phyloP scores from a whole-genome alignment of 257 asterid species.

The Lithospermum erythrorhizon region DNA sequence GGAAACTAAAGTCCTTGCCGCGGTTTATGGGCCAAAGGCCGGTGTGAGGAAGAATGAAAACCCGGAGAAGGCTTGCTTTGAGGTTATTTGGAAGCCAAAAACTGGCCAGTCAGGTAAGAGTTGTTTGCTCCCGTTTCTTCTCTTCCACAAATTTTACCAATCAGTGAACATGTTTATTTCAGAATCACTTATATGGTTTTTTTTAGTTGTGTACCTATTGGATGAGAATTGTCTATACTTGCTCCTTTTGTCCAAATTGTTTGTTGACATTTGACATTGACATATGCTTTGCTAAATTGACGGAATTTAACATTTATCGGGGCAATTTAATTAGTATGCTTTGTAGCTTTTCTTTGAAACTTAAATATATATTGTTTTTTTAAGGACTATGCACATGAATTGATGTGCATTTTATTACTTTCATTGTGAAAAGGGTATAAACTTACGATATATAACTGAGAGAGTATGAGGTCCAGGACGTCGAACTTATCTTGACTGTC shows the following conservation, averaged over 20 bases:
- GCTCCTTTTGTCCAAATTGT: too few species aligned
- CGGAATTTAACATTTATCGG: too few species aligned
- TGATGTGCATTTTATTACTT: neutral
- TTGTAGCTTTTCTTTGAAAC: too few species aligned
- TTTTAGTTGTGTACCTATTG: too few species aligned
- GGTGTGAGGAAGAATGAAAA: constrained; percentile 93
- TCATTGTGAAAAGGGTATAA: neutral
- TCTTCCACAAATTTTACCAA: neutral
- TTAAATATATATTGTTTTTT: too few species aligned
- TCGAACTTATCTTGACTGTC: too few species aligned
- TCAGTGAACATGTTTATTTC: neutral
- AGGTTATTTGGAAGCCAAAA: constrained; percentile 87
- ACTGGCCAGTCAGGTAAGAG: constrained; percentile 70
- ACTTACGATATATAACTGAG: neutral
- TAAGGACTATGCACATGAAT: too few species aligned
- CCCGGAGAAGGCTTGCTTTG: constrained; percentile 85
- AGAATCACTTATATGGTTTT: too few species aligned
- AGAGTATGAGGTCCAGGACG: neutral
- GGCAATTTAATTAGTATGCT: too few species aligned
- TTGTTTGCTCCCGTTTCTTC: neutral
- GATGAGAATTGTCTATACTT: too few species aligned
- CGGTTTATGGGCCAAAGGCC: constrained; percentile 89
- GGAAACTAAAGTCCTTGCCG: constrained; percentile 89
- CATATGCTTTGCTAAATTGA: too few species aligned
- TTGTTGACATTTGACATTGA: too few species aligned